A percentile compares a stretch with the other conserved stretches of the same genome.
phyloP scores from a whole-genome alignment of 805 yeast genomes.

The Yarrowia osloensis region DNA sequence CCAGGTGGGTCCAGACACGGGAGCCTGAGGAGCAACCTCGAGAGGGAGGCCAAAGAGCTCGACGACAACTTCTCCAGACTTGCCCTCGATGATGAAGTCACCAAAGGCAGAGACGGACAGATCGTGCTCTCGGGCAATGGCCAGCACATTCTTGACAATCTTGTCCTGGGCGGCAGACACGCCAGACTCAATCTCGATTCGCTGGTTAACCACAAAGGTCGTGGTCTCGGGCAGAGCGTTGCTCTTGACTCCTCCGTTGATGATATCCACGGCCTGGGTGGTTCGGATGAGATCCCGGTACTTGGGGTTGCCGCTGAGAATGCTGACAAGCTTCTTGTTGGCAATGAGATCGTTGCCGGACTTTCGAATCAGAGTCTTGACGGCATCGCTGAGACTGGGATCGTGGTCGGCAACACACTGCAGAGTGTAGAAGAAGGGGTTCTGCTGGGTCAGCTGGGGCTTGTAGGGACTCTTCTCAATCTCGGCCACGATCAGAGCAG shows the following conservation, averaged over 20 bases:
- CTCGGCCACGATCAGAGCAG: slow-evolving; percentile 56
- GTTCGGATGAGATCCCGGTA: slow-evolving; percentile 49
- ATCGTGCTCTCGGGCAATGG: slow-evolving; percentile 51
- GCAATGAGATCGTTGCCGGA: slow-evolving; percentile 35
- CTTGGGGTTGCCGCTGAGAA: neutral
- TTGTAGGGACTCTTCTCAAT: slow-evolving; percentile 61
- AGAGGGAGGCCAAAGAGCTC: slow-evolving; percentile 37
- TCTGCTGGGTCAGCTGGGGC: slow-evolving; percentile 51
- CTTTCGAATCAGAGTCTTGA: slow-evolving; percentile 35
- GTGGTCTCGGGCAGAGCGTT: slow-evolving; percentile 75
- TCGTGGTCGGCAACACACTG: slow-evolving; percentile 66
- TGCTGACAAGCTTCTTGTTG: slow-evolving; percentile 25
- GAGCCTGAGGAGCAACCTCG: slow-evolving; percentile 57
- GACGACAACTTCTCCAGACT: slow-evolving; percentile 13
- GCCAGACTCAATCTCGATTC: slow-evolving; percentile 61
- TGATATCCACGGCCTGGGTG: slow-evolving; percentile 66
- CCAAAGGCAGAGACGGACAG: slow-evolving; percentile 50
- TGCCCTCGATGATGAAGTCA: slow-evolving; percentile 41
- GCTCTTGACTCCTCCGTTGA: slow-evolving; percentile 71
- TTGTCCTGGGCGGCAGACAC: slow-evolving; percentile 48
- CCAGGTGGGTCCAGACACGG: slow-evolving; percentile 47
- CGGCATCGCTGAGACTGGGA: slow-evolving; percentile 38
- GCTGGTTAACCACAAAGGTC: slow-evolving; percentile 58
- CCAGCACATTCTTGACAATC: slow-evolving; percentile 44
- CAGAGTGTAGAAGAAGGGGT: slow-evolving; percentile 60